A percentile compares a stretch with the other conserved stretches of the same genome.
phyloP scores from a whole-genome alignment of 495 filamentous ascomycete genomes.

The Aspergillus coremiiformis region DNA sequence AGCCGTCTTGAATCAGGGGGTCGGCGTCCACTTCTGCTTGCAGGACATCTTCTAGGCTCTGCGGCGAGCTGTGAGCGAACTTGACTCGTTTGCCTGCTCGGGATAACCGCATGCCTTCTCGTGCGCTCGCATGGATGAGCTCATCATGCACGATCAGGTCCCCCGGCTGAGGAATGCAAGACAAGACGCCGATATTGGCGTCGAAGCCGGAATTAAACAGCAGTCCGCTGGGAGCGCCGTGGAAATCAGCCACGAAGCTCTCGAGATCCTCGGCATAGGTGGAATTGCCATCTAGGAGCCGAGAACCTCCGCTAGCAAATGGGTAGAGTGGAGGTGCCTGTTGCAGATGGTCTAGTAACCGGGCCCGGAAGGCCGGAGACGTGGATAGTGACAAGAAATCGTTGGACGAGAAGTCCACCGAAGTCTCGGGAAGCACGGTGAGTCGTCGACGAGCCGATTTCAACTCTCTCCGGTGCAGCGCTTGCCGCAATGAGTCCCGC shows the following conservation, averaged over 20 bases:
- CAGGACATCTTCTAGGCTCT: conserved; percentile 35
- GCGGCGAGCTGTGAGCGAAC: conserved; percentile 58
- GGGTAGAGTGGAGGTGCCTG: conserved; percentile 25
- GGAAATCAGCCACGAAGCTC: conserved; percentile 55
- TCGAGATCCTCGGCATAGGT: conserved; percentile 57
- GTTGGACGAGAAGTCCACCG: conserved; percentile 42
- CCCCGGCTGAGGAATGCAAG: conserved; percentile 57
- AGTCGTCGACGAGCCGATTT: conserved; percentile 42
- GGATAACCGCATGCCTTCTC: conserved; percentile 68
- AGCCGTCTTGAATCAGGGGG: conserved; percentile 22
- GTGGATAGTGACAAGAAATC: conserved; percentile 41
- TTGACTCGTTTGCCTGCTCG: conserved; percentile 41
- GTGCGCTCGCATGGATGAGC: conserved; percentile 67
- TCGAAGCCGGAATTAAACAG: conserved; percentile 75
- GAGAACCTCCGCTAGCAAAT: conserved; percentile 38
- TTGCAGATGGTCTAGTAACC: conserved; percentile 27
- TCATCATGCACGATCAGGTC: conserved; percentile 70
- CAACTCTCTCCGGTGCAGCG: conserved; percentile 34
- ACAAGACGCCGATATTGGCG: conserved; percentile 64
- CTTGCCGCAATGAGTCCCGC: conserved; percentile 27
- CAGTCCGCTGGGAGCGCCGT: conserved; percentile 55
- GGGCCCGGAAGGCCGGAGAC: conserved; percentile 23
- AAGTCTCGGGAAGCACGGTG: conserved; percentile 26
- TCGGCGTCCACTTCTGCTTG: conserved; percentile 24
- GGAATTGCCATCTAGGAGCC: conserved; percentile 58